These are phyloP conservation scores for Globisporangium solare DNA, from an alignment of 352 stramenopile genomes.

Conservation along the genomic window DNA sequence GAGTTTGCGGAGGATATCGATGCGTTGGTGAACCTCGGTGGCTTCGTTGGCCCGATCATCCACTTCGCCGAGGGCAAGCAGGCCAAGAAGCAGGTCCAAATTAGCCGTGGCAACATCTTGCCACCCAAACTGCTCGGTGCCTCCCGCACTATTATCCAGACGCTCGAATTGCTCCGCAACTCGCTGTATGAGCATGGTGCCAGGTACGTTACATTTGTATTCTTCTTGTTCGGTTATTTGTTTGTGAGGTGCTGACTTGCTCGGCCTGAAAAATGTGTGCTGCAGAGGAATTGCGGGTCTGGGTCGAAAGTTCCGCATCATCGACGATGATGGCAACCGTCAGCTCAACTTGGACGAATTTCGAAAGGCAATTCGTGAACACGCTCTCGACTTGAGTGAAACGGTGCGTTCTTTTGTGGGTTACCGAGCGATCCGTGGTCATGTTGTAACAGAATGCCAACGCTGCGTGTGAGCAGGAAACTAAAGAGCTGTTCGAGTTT, in stretches of 20 bases:
- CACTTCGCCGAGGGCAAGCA: constrained; percentile 20
- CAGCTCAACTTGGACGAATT: constrained; percentile 75
- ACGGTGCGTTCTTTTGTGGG: constrained; percentile 13
- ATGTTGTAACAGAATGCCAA: not conserved
- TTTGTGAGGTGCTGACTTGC: not conserved
- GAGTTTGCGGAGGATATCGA: constrained; percentile 65
- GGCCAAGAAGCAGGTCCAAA: constrained; percentile 48
- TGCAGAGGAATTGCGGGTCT: constrained; percentile 61
- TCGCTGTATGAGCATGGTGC: constrained; percentile 78
- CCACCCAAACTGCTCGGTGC: constrained; percentile 50
- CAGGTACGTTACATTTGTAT: constrained; percentile 20
- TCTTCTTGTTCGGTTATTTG: not conserved
- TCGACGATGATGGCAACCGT: constrained; percentile 85
- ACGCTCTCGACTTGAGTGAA: constrained; percentile 49
- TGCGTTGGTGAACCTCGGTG: constrained; percentile 53
- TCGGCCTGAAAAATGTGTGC: not conserved
- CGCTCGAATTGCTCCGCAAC: constrained; percentile 53
- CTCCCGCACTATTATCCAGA: constrained; percentile 52
- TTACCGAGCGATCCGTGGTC: not conserved
- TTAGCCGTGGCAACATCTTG: constrained; percentile 72
- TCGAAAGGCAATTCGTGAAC: constrained; percentile 66
- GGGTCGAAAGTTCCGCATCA: constrained; percentile 86
- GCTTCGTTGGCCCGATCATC: constrained; percentile 15
- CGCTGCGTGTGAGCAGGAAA: constrained; percentile 26
- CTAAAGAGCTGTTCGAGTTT: constrained; percentile 73